These are phyloP conservation scores for Globisporangium canariense DNA, from an alignment of 352 stramenopile genomes.

Conservation along the genomic window DNA sequence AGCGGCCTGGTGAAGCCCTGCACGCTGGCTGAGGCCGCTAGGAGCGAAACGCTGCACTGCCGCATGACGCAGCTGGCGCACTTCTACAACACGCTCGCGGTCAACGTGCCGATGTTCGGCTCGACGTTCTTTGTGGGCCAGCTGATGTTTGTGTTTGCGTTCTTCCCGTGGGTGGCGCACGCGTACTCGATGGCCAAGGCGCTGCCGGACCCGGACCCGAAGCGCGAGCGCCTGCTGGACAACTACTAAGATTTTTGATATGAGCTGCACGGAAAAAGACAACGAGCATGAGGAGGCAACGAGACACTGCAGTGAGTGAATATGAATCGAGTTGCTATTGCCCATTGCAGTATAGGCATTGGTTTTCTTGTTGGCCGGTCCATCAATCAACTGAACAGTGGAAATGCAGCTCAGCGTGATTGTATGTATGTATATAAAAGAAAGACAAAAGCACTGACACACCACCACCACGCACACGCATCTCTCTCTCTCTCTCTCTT, in stretches of 20 bases:
- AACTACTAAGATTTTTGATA: conserved; percentile 32
- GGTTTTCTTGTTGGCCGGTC: not conserved
- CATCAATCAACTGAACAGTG: not conserved
- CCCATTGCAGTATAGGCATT: conserved; percentile 4
- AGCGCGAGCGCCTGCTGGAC: conserved; percentile 60
- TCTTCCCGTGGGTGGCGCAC: conserved; percentile 75
- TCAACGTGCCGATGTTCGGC: conserved; percentile 72
- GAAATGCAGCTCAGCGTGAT: not conserved
- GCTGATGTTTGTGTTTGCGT: conserved; percentile 64
- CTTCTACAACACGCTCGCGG: conserved; percentile 78
- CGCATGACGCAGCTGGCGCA: conserved; percentile 72
- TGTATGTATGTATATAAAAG: conserved; percentile 12
- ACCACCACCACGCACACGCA: conserved; percentile 5
- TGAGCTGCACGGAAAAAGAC: not conserved
- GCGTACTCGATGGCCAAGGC: conserved; percentile 68
- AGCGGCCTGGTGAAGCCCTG: conserved; percentile 49
- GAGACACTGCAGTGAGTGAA: not conserved
- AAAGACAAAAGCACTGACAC: conserved; percentile 17
- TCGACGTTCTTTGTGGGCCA: conserved; percentile 72
- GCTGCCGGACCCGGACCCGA: conserved; percentile 61
- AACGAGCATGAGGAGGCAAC: not conserved
- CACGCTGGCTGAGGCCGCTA: conserved; percentile 64
- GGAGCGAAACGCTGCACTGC: conserved; percentile 49
- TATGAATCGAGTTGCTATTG: conserved; percentile 1
- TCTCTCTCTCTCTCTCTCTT: conserved; percentile 3